These are phyloP conservation scores for Saccharomyces pastorianus DNA, from an alignment of 1,139 yeast genomes.

Conservation along the genomic window DNA sequence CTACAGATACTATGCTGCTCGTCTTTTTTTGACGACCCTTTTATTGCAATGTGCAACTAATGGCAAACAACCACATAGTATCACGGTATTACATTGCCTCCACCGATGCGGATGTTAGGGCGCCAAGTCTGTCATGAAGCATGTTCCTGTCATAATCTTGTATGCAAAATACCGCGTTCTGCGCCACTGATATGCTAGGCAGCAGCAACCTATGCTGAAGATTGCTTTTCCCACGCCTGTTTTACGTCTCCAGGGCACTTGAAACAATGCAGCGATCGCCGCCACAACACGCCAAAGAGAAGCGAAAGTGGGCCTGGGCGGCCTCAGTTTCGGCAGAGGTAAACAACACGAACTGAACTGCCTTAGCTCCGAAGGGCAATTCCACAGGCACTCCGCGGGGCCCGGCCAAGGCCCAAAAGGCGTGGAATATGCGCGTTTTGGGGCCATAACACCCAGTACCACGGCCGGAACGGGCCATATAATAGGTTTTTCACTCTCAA, in stretches of 20 bases:
- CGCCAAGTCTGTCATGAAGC: neutral
- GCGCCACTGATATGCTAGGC: neutral
- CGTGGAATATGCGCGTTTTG: neutral
- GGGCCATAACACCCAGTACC: neutral
- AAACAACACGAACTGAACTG: neutral
- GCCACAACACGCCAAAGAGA: neutral
- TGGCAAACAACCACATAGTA: neutral
- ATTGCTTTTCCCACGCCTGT: neutral
- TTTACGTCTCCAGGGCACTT: neutral
- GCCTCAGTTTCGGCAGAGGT: neutral
- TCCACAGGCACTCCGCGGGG: neutral
- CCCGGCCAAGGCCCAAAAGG: neutral
- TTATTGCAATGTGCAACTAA: neutral
- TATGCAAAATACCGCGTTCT: neutral
- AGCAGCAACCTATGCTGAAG: neutral
- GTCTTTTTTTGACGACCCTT: neutral
- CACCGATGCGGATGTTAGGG: neutral
- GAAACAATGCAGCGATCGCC: neutral
- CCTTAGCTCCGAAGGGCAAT: constrained; percentile 1
- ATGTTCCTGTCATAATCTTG: neutral
- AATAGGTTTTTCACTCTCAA: neutral
- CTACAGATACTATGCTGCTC: neutral
- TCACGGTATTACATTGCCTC: neutral
- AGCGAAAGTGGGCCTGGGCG: neutral
- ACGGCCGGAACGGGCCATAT: neutral